Base-by-base conservation (phyloP, 208 protist species). In the Novymonas esmeraldas region DNA sequence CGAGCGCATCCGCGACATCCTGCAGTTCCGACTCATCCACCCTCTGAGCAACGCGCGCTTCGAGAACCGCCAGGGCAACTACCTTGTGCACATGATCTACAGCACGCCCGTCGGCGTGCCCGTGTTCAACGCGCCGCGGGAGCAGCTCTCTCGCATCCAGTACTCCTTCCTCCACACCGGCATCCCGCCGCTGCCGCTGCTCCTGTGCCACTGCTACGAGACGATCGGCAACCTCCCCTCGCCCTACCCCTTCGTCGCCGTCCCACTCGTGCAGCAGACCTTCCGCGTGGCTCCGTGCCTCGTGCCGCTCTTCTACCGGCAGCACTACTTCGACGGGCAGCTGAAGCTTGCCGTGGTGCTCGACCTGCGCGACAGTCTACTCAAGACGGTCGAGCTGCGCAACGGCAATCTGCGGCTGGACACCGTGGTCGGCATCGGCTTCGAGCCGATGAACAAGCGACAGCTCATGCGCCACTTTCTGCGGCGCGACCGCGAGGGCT, bases 141-240 rank as follows among this genome's bases (percentile, higher is more conserved):
- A 71, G 46, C 69, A 82, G 48, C 64, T 85, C 54, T 84, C 84
- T 4, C 74, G 80, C 48, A 78, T 86, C 46, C 81, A 84, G 62
- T 74, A 70, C 68, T 70, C 81, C n/a, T 65, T 87, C 49, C 78
- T 77, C 11, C 57, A 65, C 59, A 57, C 73, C 38, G 68, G 73
- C 33, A 26, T 90, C 0, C 75, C 78, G 7, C 80, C 80, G 11
- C 71, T 90, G 64, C 84, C 84, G 48, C 72, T 90, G 20, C 60
- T 87, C 20, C 73, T 90, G 38, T 82, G 75, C 65, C 68, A 81
- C 49, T 71, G 84, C 39, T 87, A 84, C 69, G 84, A 90, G 60
- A 77, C 73, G 20, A 75, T 87, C 44, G 81, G 84, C 36, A 77
- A 73, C 48, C 64, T 90, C 33, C 79, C 74, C 29, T 83, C 76